These are phyloP conservation scores for Stachybotrys chartarum DNA, from an alignment of 2,329 filamentous ascomycete species.

Conservation along the genomic window DNA sequence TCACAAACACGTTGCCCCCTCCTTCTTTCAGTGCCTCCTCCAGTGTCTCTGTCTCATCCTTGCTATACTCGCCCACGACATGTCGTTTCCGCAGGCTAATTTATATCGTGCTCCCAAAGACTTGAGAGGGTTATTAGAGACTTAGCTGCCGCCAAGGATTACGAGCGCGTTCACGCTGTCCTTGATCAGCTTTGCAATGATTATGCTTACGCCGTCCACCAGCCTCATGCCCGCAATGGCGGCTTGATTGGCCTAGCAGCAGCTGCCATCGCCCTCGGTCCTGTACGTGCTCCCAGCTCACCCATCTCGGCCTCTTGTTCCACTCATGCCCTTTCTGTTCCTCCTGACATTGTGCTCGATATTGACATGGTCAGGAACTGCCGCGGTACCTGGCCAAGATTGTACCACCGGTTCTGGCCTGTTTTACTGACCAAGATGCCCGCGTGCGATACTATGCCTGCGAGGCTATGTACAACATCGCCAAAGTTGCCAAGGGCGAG, in stretches of 20 bases:
- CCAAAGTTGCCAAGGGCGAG: constrained; percentile 97
- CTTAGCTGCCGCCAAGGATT: constrained; percentile 67
- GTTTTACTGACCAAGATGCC: constrained; percentile 97
- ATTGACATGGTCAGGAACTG: constrained; percentile 56
- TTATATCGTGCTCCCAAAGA: constrained; percentile 34
- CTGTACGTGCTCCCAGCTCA: constrained; percentile 50
- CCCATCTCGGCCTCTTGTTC: background rate
- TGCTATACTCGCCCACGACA: background rate
- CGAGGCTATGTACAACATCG: constrained; percentile 99
- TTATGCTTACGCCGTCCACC: constrained; percentile 94
- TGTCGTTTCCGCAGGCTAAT: background rate
- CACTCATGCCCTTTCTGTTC: background rate
- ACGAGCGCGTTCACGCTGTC: constrained; percentile 74
- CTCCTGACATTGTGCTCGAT: background rate
- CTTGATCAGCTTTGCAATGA: constrained; percentile 96
- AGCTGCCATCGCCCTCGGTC: constrained; percentile 88
- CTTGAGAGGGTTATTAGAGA: constrained; percentile 89
- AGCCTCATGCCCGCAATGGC: constrained; percentile 92
- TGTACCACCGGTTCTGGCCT: constrained; percentile 91
- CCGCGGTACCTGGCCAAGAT: constrained; percentile 89
- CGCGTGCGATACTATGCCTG: constrained; percentile 96
- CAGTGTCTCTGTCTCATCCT: background rate
- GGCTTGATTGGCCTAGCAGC: constrained; percentile 93
- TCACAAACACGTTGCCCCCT: background rate
- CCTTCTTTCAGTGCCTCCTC: background rate